Conservation (phyloP, 176 grass and related monocot genomes). For the Aegilops sharonensis region DNA sequence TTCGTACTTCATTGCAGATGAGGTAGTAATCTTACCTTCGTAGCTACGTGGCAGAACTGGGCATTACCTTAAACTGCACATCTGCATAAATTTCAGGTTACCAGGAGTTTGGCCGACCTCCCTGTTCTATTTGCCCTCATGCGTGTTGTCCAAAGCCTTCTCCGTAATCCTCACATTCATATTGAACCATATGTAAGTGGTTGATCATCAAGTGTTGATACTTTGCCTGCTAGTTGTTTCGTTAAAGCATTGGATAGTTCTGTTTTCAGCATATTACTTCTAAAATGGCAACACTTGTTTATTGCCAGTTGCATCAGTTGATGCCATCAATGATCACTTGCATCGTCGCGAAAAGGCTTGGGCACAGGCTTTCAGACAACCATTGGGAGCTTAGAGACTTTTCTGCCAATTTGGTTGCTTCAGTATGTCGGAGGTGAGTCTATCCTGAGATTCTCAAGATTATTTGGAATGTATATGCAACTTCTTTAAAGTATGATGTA, state of each 20-base stretch:
- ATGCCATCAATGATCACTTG: conserved; percentile 93
- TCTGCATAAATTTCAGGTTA: conserved; percentile 59
- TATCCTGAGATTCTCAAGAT: background rate
- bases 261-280: conserved; percentile 1
- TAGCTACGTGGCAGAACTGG: background rate
- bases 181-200: conserved; percentile 96
- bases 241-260: background rate
- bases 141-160: conserved; percentile 83
- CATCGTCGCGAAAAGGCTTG: conserved; percentile 82
- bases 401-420: conserved; percentile 85
- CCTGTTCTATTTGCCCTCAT: conserved; percentile 88
- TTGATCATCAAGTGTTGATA: conserved; percentile 6
- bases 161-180: conserved; percentile 91
- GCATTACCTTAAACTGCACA: conserved; percentile 24
- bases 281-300: conserved; percentile 22
- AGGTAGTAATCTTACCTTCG: conserved; percentile 51
- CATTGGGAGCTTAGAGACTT: conserved; percentile 96
- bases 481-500: background rate
- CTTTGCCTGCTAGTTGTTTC: background rate
- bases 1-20: conserved; percentile 85
- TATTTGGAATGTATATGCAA: background rate
- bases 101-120: conserved; percentile 78
- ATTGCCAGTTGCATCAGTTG: conserved; percentile 81
- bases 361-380: conserved; percentile 74
- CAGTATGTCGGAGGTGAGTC: conserved; percentile 77